phyloP scores from a whole-genome alignment of 768 basidiomycete genomes.

The Lyophyllum semitale region DNA sequence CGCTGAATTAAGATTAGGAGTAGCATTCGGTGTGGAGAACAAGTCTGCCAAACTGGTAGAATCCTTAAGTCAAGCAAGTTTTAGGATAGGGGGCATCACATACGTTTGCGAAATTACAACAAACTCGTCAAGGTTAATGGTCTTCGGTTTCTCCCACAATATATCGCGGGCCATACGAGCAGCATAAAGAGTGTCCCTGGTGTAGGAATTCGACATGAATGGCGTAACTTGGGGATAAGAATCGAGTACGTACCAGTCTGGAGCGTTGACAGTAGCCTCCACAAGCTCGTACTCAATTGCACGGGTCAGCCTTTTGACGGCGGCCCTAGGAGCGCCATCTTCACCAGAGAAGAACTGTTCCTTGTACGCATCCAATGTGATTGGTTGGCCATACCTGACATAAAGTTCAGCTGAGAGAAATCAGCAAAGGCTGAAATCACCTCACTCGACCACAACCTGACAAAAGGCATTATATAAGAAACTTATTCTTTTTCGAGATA shows the following conservation, averaged over 20 bases:
- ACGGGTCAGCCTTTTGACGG: constrained; percentile 86
- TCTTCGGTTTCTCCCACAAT: constrained; percentile 83
- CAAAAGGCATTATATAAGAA: constrained; percentile 3
- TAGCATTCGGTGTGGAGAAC: constrained; percentile 69
- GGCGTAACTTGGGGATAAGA: neutral
- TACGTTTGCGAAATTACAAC: constrained; percentile 90
- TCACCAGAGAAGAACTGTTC: constrained; percentile 73
- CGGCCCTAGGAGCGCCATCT: constrained; percentile 71
- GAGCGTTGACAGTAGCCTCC: constrained; percentile 84
- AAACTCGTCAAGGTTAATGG: constrained; percentile 80
- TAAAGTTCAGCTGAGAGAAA: constrained; percentile 11
- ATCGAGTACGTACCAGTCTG: constrained; percentile 75
- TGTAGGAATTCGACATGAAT: constrained; percentile 2
- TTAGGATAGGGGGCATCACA: constrained; percentile 29
- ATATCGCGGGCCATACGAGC: constrained; percentile 93
- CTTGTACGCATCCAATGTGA: constrained; percentile 71
- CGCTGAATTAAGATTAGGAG: constrained; percentile 58
- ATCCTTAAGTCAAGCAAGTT: constrained; percentile 10
- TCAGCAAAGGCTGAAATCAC: constrained; percentile 22
- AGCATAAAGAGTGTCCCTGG: constrained; percentile 86
- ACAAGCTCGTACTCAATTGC: constrained; percentile 70
- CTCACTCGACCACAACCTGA: constrained; percentile 74
- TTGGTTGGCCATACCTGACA: constrained; percentile 83
- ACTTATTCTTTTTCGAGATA: constrained; percentile 18
- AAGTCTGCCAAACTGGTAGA: constrained; percentile 80